These are phyloP conservation scores for Fusarium sp. DNA, from an alignment of 2,329 filamentous ascomycete species.

Conservation along the genomic window DNA sequence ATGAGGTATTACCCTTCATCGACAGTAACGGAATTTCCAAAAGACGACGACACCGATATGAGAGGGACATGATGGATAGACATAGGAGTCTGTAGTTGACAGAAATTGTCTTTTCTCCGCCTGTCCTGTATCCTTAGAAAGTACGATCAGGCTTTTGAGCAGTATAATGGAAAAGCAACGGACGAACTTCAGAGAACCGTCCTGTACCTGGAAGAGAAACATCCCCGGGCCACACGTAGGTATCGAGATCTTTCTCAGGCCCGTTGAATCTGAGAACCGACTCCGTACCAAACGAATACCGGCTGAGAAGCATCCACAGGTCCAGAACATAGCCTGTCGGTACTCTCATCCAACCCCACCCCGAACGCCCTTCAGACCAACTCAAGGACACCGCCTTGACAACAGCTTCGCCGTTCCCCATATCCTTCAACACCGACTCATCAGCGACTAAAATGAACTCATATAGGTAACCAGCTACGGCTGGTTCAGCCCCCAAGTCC, in stretches of 20 bases:
- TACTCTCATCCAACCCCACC: constrained; percentile 14
- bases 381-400: not conserved
- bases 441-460: not conserved
- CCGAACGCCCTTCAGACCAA: not conserved
- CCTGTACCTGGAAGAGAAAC: not conserved
- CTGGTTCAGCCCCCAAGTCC: not conserved
- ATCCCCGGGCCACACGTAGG: not conserved
- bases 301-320: not conserved
- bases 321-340: constrained; percentile 17
- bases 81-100: too few species aligned
- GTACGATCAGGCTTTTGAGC: not conserved
- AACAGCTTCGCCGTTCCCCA: not conserved
- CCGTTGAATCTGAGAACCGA: not conserved
- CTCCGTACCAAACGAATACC: not conserved
- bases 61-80: too few species aligned
- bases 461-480: not conserved
- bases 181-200: not conserved
- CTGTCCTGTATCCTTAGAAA: too few species aligned
- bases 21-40: too few species aligned
- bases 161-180: not conserved
- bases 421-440: not conserved
- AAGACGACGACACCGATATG: too few species aligned
- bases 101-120: too few species aligned
- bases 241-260: not conserved
- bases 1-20: too few species aligned